Percentiles rank a stretch among this genome's conserved stretches.
These are phyloP conservation scores for Annulohypoxylon bovei DNA, from an alignment of 495 filamentous ascomycete genomes.

Conservation along the genomic window DNA sequence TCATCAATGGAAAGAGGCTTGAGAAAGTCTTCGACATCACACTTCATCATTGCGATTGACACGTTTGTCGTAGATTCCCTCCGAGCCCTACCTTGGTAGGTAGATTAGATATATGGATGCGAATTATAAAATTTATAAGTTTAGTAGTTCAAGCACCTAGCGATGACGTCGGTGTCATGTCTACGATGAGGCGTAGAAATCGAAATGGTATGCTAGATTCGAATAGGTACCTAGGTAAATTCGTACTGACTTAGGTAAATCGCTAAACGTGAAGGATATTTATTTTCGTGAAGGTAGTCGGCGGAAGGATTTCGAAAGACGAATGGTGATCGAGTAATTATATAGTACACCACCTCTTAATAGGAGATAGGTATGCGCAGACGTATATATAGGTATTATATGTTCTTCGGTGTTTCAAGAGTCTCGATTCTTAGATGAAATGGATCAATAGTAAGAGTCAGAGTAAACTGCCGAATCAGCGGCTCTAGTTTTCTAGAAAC, in stretches of 20 bases:
- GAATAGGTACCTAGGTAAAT: neutral
- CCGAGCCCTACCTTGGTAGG: neutral
- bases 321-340: neutral
- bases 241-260: neutral
- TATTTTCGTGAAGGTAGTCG: neutral
- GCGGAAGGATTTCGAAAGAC: neutral
- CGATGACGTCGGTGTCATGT: slow-evolving; percentile 28
- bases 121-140: neutral
- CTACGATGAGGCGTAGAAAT: slow-evolving; percentile 14
- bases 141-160: neutral
- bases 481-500: slow-evolving; percentile 43
- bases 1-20: slow-evolving; percentile 55
- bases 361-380: neutral
- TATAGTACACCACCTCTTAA: neutral
- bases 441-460: slow-evolving; percentile 22
- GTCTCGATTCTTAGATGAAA: slow-evolving; percentile 12
- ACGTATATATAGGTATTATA: slow-evolving; percentile 24
- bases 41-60: slow-evolving; percentile 35
- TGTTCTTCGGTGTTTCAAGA: slow-evolving; percentile 16
- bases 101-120: neutral
- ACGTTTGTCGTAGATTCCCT: neutral
- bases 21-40: slow-evolving; percentile 55
- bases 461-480: slow-evolving; percentile 44
- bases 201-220: neutral
- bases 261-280: neutral